Percentiles rank a stretch among this genome's conserved stretches.
phyloP scores from a whole-genome alignment of 495 filamentous ascomycete genomes.

The Penicillium cataractarum region DNA sequence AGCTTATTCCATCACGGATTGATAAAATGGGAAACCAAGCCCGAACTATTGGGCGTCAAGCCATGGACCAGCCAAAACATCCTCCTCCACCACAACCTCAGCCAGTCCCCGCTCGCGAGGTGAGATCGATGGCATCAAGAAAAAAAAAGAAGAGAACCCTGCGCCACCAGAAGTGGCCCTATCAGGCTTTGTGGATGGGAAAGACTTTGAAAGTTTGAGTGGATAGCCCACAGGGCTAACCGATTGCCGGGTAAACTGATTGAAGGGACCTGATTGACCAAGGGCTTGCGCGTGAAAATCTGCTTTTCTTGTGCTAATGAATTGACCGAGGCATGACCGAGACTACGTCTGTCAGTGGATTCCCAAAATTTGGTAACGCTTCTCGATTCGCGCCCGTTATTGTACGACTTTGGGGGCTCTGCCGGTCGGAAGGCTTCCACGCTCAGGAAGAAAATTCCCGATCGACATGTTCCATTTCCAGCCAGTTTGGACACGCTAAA shows the following conservation, averaged over 20 bases:
- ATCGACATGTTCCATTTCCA: neutral
- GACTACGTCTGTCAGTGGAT: neutral
- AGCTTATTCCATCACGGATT: neutral
- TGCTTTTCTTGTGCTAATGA: no score
- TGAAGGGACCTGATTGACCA: neutral
- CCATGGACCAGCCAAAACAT: slow-evolving; percentile 13
- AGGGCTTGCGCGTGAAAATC: no score
- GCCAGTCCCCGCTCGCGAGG: slow-evolving; percentile 2
- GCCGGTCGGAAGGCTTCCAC: neutral
- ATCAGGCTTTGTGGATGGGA: neutral
- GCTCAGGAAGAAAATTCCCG: neutral
- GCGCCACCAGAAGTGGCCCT: neutral
- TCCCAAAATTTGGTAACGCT: neutral
- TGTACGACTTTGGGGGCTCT: no score
- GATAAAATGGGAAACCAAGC: neutral
- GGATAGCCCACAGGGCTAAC: neutral
- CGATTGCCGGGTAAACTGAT: neutral
- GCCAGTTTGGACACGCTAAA: slow-evolving; percentile 5
- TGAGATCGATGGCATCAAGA: neutral
- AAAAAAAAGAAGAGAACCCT: neutral
- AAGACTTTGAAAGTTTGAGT: neutral
- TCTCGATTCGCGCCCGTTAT: neutral
- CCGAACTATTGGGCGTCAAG: neutral
- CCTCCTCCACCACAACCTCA: neutral
- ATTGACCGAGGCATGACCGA: neutral